Percentiles rank a stretch among this genome's conserved stretches.
These are phyloP conservation scores for Termitomyces sp. DNA, from an alignment of 768 basidiomycete genomes.

Conservation along the genomic window DNA sequence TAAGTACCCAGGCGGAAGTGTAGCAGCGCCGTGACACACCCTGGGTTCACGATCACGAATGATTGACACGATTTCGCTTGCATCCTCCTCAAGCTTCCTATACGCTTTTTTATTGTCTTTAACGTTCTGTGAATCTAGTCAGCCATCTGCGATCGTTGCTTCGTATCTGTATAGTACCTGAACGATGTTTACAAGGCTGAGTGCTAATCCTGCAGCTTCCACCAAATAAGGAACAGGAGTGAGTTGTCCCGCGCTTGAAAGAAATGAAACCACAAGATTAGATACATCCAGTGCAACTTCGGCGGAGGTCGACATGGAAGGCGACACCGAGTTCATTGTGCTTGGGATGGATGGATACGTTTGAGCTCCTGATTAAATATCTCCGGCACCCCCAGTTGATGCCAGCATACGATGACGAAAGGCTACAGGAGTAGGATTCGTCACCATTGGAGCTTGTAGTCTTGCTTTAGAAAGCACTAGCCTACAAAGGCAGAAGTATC, in stretches of 20 bases:
- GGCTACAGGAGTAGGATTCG: too few relatives aligned
- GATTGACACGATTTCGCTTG: neutral
- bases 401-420: neutral
- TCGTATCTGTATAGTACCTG: neutral
- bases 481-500: too few relatives aligned
- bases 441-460: too few relatives aligned
- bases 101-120: neutral
- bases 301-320: neutral
- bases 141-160: neutral
- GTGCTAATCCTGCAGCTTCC: neutral
- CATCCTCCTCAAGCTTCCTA: neutral
- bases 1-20: neutral
- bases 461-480: too few relatives aligned
- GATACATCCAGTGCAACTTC: neutral
- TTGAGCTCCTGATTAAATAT: neutral
- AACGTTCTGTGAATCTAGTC: neutral
- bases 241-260: constrained; percentile 2
- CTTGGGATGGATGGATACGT: neutral
- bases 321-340: neutral
- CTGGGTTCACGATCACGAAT: neutral
- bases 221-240: constrained; percentile 4
- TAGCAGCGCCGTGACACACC: neutral
- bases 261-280: neutral
- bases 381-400: neutral
- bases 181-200: neutral